Conservation (phyloP, 2,329 filamentous ascomycete species). For the Colletotrichum graminicola region DNA sequence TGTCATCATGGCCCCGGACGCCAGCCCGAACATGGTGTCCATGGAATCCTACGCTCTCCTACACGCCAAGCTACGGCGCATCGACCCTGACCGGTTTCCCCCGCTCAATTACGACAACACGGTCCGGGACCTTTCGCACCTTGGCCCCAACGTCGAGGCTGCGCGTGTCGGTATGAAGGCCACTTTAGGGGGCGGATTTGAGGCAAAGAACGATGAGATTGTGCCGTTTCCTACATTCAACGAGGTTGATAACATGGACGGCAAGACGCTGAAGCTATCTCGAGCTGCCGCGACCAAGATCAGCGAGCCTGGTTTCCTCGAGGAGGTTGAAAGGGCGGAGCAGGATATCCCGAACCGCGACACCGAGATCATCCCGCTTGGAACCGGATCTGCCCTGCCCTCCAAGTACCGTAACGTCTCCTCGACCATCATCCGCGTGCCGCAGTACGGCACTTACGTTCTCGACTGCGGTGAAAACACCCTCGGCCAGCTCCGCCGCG, state of each 20-base stretch:
- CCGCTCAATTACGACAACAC: slow-evolving; percentile 75
- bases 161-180: slow-evolving; percentile 60
- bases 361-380: slow-evolving; percentile 86
- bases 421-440: slow-evolving; percentile 85
- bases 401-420: slow-evolving; percentile 98
- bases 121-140: slow-evolving; percentile 44
- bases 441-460: slow-evolving; percentile 87
- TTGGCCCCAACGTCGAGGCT: slow-evolving; percentile 50
- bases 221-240: slow-evolving; percentile 56
- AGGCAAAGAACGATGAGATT: slow-evolving; percentile 60
- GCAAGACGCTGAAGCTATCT: slow-evolving; percentile 66
- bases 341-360: slow-evolving; percentile 79
- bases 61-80: slow-evolving; percentile 74
- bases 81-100: slow-evolving; percentile 81
- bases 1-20: slow-evolving; percentile 80
- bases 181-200: slow-evolving; percentile 61
- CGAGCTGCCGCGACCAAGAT: slow-evolving; percentile 58
- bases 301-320: slow-evolving; percentile 59
- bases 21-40: slow-evolving; percentile 80
- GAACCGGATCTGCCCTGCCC: slow-evolving; percentile 90
- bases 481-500: slow-evolving; percentile 84
- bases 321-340: slow-evolving; percentile 64
- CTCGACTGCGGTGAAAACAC: slow-evolving; percentile 95
- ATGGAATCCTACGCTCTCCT: slow-evolving; percentile 76
- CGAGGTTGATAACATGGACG: slow-evolving; percentile 55